Evolutionary conservation across 768 basidiomycete species (phyloP), one percentile per base, ranked within the genome.

Genomic region (Coprinopsis cinerea): DNA sequence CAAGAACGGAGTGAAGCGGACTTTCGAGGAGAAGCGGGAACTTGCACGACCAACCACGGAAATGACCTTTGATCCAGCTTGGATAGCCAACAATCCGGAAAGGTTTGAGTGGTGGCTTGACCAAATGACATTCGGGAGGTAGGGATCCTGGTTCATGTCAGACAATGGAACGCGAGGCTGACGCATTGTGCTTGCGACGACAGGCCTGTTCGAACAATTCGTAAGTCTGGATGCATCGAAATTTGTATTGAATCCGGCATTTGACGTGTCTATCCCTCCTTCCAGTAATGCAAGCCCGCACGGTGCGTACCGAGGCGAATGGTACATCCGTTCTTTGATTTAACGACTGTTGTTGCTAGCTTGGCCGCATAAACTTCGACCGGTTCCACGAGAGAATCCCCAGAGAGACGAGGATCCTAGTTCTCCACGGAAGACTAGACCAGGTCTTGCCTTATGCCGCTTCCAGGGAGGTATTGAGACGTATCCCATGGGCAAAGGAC

Each of bases 401-500:
- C 6, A 44, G 41, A 15, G 61, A 67, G 22, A 56, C 61, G n/a
- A 63, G 65, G 17, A 66, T 73, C 20, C 54, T 74, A 30, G 59
- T 74, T 23, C 62, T 74, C n/a, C 73, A 74, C 37, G 71, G 72
- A n/a, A 59, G 67, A 40, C 59, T 66, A 6, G 74, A 76, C 54
- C 54, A 55, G 15, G 56, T 73, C 3, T 61, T 74, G 18, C 70
- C 73, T 0, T 70, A 65, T 45, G 69, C 56, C 20, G 64, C 63
- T 44, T 67, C 61, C 13, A 52, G 65, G 49, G 66, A 68, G 41
- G 65, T 74, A 30, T 52, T 71, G 25, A 57, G 55, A 42, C 56
- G 58, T 2, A 66, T 73, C 42, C 70, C 73, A 2, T 66, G 67
- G 63, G 70, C 73, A 1, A 59, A 54, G 40, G 52, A 60, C 13